Percentiles rank a stretch among this genome's conserved stretches.
Conservation (phyloP, 768 basidiomycete genomes). For the Lactarius hatsudake region DNA sequence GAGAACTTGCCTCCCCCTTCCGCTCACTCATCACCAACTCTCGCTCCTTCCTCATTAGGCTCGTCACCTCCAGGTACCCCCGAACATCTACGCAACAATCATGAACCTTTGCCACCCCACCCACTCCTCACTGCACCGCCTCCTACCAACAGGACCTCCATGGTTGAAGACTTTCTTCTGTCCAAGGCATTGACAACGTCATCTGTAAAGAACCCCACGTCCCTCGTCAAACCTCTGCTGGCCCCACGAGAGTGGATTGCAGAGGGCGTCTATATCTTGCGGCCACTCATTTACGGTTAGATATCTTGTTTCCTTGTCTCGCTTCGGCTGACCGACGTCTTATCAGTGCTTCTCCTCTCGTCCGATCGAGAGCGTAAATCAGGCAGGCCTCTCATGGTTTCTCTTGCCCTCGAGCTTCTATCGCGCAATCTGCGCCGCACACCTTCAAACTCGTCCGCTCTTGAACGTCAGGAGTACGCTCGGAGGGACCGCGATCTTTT, state of each 20-base stretch:
- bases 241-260: conserved; percentile 72
- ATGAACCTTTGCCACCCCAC: conserved; percentile 61
- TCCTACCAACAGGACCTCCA: conserved; percentile 48
- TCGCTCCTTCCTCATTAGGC: conserved; percentile 55
- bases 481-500: conserved; percentile 76
- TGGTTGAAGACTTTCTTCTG: conserved; percentile 79
- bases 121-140: conserved; percentile 54
- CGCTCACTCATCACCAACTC: conserved; percentile 55
- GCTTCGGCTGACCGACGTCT: conserved; percentile 12
- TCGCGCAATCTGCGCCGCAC: conserved; percentile 72
- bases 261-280: conserved; percentile 65
- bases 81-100: conserved; percentile 80
- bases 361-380: conserved; percentile 40
- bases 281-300: conserved; percentile 77
- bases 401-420: conserved; percentile 66
- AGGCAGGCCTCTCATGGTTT: conserved; percentile 61
- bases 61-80: conserved; percentile 62
- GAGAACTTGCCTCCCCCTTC: conserved; percentile 49
- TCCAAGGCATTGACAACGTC: conserved; percentile 74
- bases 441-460: conserved; percentile 55
- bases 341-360: conserved; percentile 40
- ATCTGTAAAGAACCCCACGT: conserved; percentile 67
- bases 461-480: conserved; percentile 79
- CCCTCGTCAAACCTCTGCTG: conserved; percentile 58
- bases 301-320: conserved; percentile 1